Conservation (phyloP, 2,329 filamentous ascomycete species). For the Sporothrix luriei region DNA sequence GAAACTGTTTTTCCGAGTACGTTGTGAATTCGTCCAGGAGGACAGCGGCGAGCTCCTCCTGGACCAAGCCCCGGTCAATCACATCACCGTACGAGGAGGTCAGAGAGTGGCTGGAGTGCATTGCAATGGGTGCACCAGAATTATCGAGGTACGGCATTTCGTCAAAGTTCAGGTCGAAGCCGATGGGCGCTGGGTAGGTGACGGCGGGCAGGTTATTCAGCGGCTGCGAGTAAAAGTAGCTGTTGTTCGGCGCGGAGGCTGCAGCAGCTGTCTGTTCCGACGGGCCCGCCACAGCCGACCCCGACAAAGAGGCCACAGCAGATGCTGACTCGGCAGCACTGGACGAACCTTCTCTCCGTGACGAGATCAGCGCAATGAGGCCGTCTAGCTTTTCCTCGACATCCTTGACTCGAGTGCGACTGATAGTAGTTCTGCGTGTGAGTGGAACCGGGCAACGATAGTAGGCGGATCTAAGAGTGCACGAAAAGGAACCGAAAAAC, state of each 20-base stretch:
- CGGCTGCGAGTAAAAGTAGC: neutral
- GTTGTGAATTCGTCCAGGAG: conserved; percentile 30
- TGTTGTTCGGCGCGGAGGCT: neutral
- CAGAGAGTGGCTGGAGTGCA: neutral
- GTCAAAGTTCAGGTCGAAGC: conserved; percentile 21
- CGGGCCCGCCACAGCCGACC: conserved; percentile 30
- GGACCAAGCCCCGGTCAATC: conserved; percentile 34
- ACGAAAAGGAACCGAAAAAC: neutral
- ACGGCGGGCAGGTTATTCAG: neutral
- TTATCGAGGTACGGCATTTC: neutral
- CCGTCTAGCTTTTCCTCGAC: conserved; percentile 38
- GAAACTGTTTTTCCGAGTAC: conserved; percentile 30
- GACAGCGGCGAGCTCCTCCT: conserved; percentile 29
- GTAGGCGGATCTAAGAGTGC: too few relatives aligned
- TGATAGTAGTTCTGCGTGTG: neutral
- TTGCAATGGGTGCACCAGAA: neutral
- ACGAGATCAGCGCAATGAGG: conserved; percentile 42
- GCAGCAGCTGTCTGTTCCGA: neutral
- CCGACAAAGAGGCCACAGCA: conserved; percentile 27
- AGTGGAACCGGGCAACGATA: neutral
- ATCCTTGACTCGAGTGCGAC: conserved; percentile 37
- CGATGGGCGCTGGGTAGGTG: conserved; percentile 18
- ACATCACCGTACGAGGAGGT: conserved; percentile 29
- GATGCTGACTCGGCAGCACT: conserved; percentile 25
- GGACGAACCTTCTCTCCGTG: conserved; percentile 35